phyloP scores from a whole-genome alignment of 1,284 basidiomycete species.

The Moniliophthora roreri region DNA sequence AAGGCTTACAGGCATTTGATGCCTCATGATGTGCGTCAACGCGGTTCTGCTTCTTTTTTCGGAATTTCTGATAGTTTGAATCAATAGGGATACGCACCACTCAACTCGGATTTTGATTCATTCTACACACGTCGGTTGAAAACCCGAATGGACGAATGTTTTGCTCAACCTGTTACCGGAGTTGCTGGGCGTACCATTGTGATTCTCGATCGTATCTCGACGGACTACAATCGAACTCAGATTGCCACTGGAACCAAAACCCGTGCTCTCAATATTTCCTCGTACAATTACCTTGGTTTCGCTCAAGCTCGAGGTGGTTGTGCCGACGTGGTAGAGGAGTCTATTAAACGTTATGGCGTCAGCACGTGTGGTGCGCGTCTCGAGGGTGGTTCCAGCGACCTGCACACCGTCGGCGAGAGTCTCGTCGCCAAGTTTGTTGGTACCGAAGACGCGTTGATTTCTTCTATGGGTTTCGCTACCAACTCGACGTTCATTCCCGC shows the following conservation, averaged over 20 bases:
- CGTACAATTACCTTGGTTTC: slow-evolving; percentile 99
- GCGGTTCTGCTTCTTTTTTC: slow-evolving; percentile 12
- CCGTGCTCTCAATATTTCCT: slow-evolving; percentile 93
- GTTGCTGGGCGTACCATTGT: slow-evolving; percentile 94
- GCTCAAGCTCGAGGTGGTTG: slow-evolving; percentile 93
- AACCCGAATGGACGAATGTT: slow-evolving; percentile 93
- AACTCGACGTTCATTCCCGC: slow-evolving; percentile 97
- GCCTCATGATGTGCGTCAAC: slow-evolving; percentile 69
- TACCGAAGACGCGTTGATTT: slow-evolving; percentile 85
- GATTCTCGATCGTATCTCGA: slow-evolving; percentile 82
- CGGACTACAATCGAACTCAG: slow-evolving; percentile 84
- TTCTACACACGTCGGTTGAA: slow-evolving; percentile 98
- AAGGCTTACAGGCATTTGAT: slow-evolving; percentile 80
- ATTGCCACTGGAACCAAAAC: slow-evolving; percentile 79
- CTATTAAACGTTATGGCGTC: slow-evolving; percentile 79
- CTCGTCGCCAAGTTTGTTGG: slow-evolving; percentile 92
- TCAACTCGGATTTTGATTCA: slow-evolving; percentile 98
- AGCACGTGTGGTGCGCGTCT: slow-evolving; percentile 78
- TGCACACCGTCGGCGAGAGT: slow-evolving; percentile 83
- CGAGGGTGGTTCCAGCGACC: slow-evolving; percentile 82
- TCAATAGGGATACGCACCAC: slow-evolving; percentile 86
- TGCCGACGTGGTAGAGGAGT: slow-evolving; percentile 89
- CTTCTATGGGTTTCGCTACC: slow-evolving; percentile 98
- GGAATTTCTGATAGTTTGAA: slow-evolving; percentile 5
- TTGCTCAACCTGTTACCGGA: slow-evolving; percentile 90